Base-by-base conservation (phyloP, 139 green algal species). In the Coccomyxa sp. region DNA sequence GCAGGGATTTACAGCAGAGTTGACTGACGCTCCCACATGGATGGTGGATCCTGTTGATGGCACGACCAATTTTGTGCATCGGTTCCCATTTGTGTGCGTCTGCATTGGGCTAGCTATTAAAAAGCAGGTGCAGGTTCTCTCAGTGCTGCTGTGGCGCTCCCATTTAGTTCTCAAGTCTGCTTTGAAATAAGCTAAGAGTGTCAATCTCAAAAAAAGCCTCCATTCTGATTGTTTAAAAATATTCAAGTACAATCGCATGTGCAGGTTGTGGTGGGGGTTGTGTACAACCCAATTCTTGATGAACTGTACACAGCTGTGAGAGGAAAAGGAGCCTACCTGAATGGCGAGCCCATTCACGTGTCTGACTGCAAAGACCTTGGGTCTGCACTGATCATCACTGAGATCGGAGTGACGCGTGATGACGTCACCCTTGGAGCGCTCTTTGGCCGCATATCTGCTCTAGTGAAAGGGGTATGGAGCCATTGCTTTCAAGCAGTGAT, bases 31-130 rank as follows among this genome's bases (percentile, higher is more conserved):
- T 7, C 97, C 97, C 32, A 99, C 97, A 0, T 99, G 97, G 83
- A 83, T 86, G 87, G 82, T 91, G 13, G 91, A 93, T 82, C 90
- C 90, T 7, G 57, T 94, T 18, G 89, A 97, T 80, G 96, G 97
- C 68, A 99, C 97, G 25, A 99, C 97, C 80, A 99, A 99, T 90
- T 99, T 99, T 88, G 97, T 99, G 77, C 97, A 99, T 85, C 74
- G 90, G 67, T 99, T 94, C 80, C 97, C 97, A 13, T 98, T 98
- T 85, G 91, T 93, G 18, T 99, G 96, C 83, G 95, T 98, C 13
- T 94, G 89, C 85, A 95, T 98, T 38, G 96, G 84, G 0, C 92
- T 98, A 11, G 87, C 86, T 0, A 87, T 98, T 0, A 87, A 93
- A 12, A 87, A 89, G n/a, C 31, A 87, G 82, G 68, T 82, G 58